These are phyloP conservation scores for Rhizophagus prolifer DNA, from an alignment of 192 early-diverging fungal species.

Conservation along the genomic window DNA sequence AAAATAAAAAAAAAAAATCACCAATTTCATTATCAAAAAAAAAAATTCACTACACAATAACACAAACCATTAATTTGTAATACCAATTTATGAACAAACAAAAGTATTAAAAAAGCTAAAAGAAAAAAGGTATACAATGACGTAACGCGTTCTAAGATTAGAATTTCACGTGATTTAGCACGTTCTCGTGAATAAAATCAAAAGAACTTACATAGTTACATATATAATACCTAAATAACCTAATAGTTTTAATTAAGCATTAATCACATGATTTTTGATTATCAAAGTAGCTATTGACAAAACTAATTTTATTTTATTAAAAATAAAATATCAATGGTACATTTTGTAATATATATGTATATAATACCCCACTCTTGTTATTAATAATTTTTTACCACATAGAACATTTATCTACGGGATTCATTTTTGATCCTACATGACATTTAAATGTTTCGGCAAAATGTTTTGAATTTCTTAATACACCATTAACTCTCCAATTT, in stretches of 20 bases:
- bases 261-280: no score
- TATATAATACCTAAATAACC: no score
- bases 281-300: no score
- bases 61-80: neutral
- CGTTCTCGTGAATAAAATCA: no score
- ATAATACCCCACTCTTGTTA: no score
- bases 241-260: no score
- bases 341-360: no score
- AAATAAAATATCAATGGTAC: no score
- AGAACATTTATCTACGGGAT: conserved; percentile 61
- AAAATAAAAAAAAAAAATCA: neutral
- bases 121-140: neutral
- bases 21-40: neutral
- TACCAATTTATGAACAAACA: neutral
- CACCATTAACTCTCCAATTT: conserved; percentile 69
- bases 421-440: conserved; percentile 60
- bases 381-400: conserved; percentile 6
- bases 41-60: neutral
- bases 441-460: conserved; percentile 75
- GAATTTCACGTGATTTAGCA: neutral
- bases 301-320: no score
- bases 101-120: neutral
- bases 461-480: conserved; percentile 58
- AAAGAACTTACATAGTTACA: no score
- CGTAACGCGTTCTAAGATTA: neutral